Evolutionary conservation across 75 land plant genomes (phyloP).

Genomic region (Sequoiadendron giganteum): DNA sequence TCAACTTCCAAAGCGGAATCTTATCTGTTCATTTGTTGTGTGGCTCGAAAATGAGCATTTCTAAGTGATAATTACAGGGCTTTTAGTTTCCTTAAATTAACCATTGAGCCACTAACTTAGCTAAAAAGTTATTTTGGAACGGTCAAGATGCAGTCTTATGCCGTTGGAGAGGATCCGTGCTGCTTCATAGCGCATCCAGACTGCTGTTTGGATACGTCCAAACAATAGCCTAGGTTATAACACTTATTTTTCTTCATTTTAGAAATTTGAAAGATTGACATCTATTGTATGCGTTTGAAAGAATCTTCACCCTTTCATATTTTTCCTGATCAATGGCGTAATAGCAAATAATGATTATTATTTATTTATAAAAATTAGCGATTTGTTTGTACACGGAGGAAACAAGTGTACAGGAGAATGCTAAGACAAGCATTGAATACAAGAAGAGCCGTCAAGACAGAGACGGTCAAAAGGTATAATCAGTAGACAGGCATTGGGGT

Average conservation of each 20-base stretch:
- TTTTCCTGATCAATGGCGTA: not conserved
- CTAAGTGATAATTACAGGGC: not conserved
- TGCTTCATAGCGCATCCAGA: not conserved
- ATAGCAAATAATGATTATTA: no score
- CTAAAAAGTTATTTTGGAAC: not conserved
- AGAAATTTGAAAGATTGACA: not conserved
- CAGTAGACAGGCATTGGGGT: no score
- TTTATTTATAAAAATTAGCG: no score
- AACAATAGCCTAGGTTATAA: not conserved
- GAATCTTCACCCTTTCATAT: not conserved
- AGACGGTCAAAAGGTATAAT: no score
- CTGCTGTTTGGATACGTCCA: not conserved
- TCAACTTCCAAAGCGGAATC: no score
- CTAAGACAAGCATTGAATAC: no score
- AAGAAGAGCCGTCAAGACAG: no score
- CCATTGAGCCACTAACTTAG: not conserved
- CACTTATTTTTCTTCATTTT: not conserved
- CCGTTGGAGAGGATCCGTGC: not conserved
- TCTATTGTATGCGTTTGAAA: not conserved
- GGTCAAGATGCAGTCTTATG: not conserved
- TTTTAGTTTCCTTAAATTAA: not conserved
- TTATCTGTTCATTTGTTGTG: no score
- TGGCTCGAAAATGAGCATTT: no score
- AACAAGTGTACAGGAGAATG: no score
- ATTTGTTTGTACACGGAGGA: no score